Evolutionary conservation across 78 protist genomes (phyloP).

Genomic region (slime mould (Dictyostelium discoideum)): DNA sequence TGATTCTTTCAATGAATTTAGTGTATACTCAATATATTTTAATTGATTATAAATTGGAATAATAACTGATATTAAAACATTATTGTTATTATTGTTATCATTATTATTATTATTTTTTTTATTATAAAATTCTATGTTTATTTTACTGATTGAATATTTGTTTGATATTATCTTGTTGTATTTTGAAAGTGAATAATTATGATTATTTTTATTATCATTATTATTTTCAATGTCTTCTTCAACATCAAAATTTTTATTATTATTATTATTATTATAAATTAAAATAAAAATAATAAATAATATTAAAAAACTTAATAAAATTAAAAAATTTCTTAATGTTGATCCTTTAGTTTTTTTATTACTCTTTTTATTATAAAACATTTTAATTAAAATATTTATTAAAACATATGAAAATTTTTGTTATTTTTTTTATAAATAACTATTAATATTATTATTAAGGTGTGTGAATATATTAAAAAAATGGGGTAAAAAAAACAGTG

Average conservation of each 20-base stretch:
- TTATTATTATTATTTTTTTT: neutral
- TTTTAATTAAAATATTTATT: too few relatives aligned
- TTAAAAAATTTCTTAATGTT: neutral
- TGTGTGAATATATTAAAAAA: too few relatives aligned
- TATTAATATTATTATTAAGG: too few relatives aligned
- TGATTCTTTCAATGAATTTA: slow-evolving; percentile 17
- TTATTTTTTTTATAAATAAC: too few relatives aligned
- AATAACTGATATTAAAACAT: neutral
- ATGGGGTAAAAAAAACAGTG: neutral
- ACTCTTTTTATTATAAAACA: neutral
- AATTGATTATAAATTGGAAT: slow-evolving; percentile 60
- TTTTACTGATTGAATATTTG: too few relatives aligned
- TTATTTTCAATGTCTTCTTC: neutral
- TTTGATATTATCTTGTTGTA: neutral
- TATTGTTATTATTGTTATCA: too few relatives aligned
- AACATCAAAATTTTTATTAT: too few relatives aligned
- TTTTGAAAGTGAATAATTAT: neutral
- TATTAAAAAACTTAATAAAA: too few relatives aligned
- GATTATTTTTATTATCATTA: too few relatives aligned
- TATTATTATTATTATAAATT: too few relatives aligned
- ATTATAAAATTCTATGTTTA: neutral
- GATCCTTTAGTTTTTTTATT: neutral
- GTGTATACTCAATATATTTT: neutral
- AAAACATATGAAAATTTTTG: too few relatives aligned
- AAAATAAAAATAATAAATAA: too few relatives aligned